Evolutionary conservation across 805 yeast genomes (phyloP), one percentile per base, ranked within the genome.

Genomic region (Ogataea neopini): DNA sequence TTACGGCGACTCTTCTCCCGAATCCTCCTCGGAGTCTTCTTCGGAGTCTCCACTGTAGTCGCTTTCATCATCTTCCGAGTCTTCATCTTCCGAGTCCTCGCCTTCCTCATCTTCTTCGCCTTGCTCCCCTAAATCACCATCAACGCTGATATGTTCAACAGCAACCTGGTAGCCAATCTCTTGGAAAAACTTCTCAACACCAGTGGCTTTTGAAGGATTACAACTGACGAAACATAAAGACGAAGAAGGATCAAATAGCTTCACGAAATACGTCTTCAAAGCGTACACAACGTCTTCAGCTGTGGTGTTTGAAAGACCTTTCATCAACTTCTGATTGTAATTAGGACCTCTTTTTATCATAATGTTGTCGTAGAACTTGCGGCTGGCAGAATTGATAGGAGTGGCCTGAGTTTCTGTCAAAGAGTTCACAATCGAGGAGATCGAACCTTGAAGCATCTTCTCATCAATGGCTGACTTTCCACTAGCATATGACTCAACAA

Each of bases 371-470:
- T 75, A 64, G 56, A 83, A 86, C 61, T 83, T 86, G 15, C 76
- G 71, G 44, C 74, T 69, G 13, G 94, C 90, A 0, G 96, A 84
- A 34, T 77, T 75, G 47, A 75, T 75, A 37, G 73, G 74, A 54
- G 85, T 83, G n/a, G 83, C 75, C 54, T 87, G 91, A 4, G 72
- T 66, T 19, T 81, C 76, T 0, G 96, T 95, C 41, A 87, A 70
- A 8, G 77, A 71, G 55, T 84, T 84, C 20, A 90, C 91, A 42
- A 88, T 77, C 10, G 87, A 76, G 46, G 95, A 81, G 22, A 88
- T 70, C 1, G 97, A 85, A 49, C 90, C 91, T 52, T 82, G 81
- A 20, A 90, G 69, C 53, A 79, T 71, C 39, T 77, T 72, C 8
- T 69, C 67, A 44, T 88, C 94, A 57, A 92, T 75, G 23, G 67